Evolutionary conservation across 768 basidiomycete genomes (phyloP).

Genomic region (Boletus coccyginus): DNA sequence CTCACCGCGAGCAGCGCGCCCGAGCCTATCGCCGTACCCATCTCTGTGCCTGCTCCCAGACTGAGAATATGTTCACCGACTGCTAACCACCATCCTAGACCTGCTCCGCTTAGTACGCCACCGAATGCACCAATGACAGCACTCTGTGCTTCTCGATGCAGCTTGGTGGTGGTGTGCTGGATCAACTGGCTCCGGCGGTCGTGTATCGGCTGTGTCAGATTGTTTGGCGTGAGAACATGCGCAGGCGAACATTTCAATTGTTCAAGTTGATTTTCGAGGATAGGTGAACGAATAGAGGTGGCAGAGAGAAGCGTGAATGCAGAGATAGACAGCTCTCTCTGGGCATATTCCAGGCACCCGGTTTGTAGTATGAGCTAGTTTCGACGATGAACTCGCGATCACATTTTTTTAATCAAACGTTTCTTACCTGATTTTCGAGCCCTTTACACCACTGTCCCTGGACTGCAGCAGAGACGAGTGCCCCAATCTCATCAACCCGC

Average conservation of each 20-base stretch:
- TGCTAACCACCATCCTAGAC: slow-evolving; percentile 55
- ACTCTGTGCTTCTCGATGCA: slow-evolving; percentile 66
- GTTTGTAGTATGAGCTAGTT: slow-evolving; percentile 61
- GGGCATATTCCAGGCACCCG: slow-evolving; percentile 52
- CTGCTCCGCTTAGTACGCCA: slow-evolving; percentile 47
- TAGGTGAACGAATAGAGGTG: slow-evolving; percentile 44
- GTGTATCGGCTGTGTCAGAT: slow-evolving; percentile 51
- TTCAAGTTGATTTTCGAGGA: slow-evolving; percentile 57
- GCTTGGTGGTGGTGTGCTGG: slow-evolving; percentile 50
- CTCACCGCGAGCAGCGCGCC: slow-evolving; percentile 50
- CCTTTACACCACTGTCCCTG: slow-evolving; percentile 39
- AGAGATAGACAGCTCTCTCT: slow-evolving; percentile 40
- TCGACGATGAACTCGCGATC: not conserved
- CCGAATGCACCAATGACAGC: slow-evolving; percentile 50
- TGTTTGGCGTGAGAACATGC: slow-evolving; percentile 41
- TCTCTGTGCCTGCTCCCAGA: slow-evolving; percentile 41
- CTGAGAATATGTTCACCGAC: slow-evolving; percentile 38
- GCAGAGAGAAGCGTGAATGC: slow-evolving; percentile 40
- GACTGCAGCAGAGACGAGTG: slow-evolving; percentile 32
- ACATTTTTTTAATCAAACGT: not conserved
- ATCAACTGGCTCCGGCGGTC: slow-evolving; percentile 52
- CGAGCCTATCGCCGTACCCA: slow-evolving; percentile 56
- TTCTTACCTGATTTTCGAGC: slow-evolving; percentile 49
- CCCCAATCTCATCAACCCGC: slow-evolving; percentile 40
- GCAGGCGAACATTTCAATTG: slow-evolving; percentile 50